Evolutionary conservation across 495 filamentous ascomycete species (phyloP), one percentile per base, ranked within the genome.

Genomic region (Neurospora tetraspora): DNA sequence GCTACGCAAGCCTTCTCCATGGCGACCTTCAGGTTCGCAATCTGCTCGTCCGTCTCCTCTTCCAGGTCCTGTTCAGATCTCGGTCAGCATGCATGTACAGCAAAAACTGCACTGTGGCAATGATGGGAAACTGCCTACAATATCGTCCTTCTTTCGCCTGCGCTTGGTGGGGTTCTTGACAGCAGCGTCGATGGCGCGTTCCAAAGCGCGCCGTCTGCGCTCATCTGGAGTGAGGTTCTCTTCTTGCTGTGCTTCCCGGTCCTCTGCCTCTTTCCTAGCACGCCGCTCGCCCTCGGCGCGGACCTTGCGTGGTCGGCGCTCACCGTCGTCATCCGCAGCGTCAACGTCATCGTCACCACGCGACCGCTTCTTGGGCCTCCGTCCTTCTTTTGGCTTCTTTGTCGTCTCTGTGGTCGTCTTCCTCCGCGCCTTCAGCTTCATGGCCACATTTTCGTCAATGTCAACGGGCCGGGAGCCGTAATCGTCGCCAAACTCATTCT

Each of bases 1-100:
- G 89, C 88, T 80, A 93, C 87, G 71, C 95, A 97, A 16, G 96
- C 96, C 73, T 92, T 88, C 74, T 94, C 92, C 96, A 99, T 99
- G 69, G 90, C 90, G 71, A 91, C 87, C 76, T 95, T 94, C 78
- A 98, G 91, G 70, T 89, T 85, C 68, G 94, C 93, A 75, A 99
- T 96, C 75, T 94, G 91, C 31, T 92, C 91, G 82, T 98, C 96
- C 73, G 93, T 90, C 83, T 92, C 90, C 74, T 90, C 89, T 80
- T 97, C 94, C 72, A 98, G 85, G 76, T 99, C 95, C 91, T 95
- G 74, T 12, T 53, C 20, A n/a, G 53, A 39, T 18, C 59, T 12
- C 36, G 27, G 75, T 80, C 74, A 78, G 75, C 47, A 39, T 47
- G 31, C 39, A 9, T 20, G 10, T 31, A 69, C 10, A 16, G 14